Evolutionary conservation across 805 yeast species (phyloP).

Genomic region (Metschnikowia picachoensis): DNA sequence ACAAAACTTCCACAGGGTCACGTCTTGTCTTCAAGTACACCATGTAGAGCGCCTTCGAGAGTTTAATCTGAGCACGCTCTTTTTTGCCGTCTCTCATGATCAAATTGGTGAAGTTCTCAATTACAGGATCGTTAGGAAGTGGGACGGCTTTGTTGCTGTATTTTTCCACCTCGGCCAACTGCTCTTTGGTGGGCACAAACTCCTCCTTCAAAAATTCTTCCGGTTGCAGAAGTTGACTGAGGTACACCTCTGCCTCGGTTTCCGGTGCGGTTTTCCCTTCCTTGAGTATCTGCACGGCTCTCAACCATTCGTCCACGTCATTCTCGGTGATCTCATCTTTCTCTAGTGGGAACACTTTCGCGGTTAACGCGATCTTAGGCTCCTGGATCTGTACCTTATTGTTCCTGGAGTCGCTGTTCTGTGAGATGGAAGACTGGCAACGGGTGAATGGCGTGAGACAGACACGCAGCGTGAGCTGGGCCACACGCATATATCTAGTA

Average conservation of each 20-base stretch:
- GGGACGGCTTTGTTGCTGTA: slow-evolving; percentile 57
- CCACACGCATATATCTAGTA: slow-evolving; percentile 4
- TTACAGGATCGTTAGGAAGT: slow-evolving; percentile 57
- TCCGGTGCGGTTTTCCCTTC: slow-evolving; percentile 30
- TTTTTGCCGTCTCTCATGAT: slow-evolving; percentile 93
- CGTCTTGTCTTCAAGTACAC: slow-evolving; percentile 66
- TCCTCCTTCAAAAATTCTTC: slow-evolving; percentile 30
- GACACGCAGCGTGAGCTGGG: slow-evolving; percentile 4
- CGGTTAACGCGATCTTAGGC: slow-evolving; percentile 21
- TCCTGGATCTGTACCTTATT: slow-evolving; percentile 3
- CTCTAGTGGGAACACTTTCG: slow-evolving; percentile 37
- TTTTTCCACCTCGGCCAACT: slow-evolving; percentile 51
- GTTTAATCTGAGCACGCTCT: slow-evolving; percentile 66
- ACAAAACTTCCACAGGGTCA: slow-evolving; percentile 77
- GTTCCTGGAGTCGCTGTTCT: neutral
- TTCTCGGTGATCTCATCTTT: slow-evolving; percentile 35
- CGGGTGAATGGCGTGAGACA: slow-evolving; percentile 3
- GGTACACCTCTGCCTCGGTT: slow-evolving; percentile 35
- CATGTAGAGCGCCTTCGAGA: slow-evolving; percentile 76
- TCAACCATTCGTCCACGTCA: slow-evolving; percentile 46
- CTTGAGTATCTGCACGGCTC: slow-evolving; percentile 40
- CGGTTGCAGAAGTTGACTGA: slow-evolving; percentile 37
- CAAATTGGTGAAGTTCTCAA: slow-evolving; percentile 75
- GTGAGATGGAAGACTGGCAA: slow-evolving; percentile 4
- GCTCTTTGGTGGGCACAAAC: slow-evolving; percentile 63